phyloP scores from a whole-genome alignment of 202 grass and related monocot species.

The Zoysia matrella region DNA sequence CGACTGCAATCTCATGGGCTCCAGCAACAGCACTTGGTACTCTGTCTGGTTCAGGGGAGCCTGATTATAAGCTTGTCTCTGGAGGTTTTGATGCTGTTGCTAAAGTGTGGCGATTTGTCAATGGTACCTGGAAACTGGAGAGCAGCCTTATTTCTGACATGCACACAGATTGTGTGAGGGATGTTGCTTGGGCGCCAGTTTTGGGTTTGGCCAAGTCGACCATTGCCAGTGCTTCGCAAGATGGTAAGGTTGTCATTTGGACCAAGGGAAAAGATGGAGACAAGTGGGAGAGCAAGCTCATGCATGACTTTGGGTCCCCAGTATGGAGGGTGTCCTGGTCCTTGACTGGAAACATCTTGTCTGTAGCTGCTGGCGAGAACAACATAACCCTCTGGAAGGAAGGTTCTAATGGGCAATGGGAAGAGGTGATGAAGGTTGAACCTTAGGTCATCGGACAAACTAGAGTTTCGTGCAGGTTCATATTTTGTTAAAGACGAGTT shows the following conservation, averaged over 20 bases:
- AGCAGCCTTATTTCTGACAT: too few species aligned
- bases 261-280: constrained; percentile 64
- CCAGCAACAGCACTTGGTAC: constrained; percentile 63
- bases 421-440: constrained; percentile 2
- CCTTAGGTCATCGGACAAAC: constrained; percentile 1
- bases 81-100: too few species aligned
- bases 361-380: constrained; percentile 48
- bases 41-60: constrained; percentile 53
- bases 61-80: constrained; percentile 21
- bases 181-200: too few species aligned
- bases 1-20: constrained; percentile 59
- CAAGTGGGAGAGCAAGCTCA: constrained; percentile 61
- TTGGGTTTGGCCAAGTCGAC: too few species aligned
- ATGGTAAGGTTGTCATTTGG: constrained; percentile 53
- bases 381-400: too few species aligned
- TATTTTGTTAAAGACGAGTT: constrained; percentile 20
- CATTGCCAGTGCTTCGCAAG: too few species aligned
- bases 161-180: too few species aligned
- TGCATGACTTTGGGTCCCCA: constrained; percentile 56
- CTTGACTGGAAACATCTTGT: constrained; percentile 69
- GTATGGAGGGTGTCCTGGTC: constrained; percentile 80
- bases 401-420: too few species aligned
- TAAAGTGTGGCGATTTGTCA: too few species aligned
- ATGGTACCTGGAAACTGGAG: too few species aligned
- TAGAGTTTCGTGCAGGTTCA: constrained; percentile 17